Evolutionary conservation across 2,329 filamentous ascomycete genomes (phyloP).

Genomic region (Trichoderma oligosporum): DNA sequence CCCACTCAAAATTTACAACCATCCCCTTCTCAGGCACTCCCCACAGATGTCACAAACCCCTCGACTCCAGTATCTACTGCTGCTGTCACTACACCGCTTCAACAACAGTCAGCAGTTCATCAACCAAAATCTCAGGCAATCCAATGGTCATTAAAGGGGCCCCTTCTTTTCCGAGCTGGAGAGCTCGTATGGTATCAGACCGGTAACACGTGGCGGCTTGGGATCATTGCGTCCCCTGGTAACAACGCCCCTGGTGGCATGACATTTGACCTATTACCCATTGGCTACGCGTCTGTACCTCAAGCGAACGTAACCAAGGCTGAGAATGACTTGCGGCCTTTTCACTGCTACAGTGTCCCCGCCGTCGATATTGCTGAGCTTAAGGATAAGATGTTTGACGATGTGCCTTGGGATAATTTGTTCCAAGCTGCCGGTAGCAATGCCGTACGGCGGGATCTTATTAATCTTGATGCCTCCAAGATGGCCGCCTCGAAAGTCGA

Average conservation of each 20-base stretch:
- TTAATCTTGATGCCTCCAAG: constrained; percentile 50
- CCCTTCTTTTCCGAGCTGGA: constrained; percentile 44
- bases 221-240: constrained; percentile 38
- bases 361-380: constrained; percentile 39
- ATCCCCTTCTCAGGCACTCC: constrained; percentile 13
- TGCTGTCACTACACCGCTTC: not conserved
- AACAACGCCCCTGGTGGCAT: constrained; percentile 34
- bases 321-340: constrained; percentile 45
- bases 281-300: constrained; percentile 37
- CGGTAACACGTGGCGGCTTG: constrained; percentile 46
- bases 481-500: constrained; percentile 48
- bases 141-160: constrained; percentile 34
- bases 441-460: constrained; percentile 37
- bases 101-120: not conserved
- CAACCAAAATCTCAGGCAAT: constrained; percentile 18
- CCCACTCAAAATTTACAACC: constrained; percentile 2
- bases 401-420: constrained; percentile 42
- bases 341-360: constrained; percentile 50
- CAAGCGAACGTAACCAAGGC: constrained; percentile 39
- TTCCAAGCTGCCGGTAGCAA: constrained; percentile 35
- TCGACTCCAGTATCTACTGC: constrained; percentile 1
- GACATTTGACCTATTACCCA: constrained; percentile 39
- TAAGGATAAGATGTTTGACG: constrained; percentile 39
- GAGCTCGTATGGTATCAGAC: constrained; percentile 52
- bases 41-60: constrained; percentile 15